phyloP scores from a whole-genome alignment of 2,329 filamentous ascomycete genomes.

The Ophiostoma himal-ulmi region DNA sequence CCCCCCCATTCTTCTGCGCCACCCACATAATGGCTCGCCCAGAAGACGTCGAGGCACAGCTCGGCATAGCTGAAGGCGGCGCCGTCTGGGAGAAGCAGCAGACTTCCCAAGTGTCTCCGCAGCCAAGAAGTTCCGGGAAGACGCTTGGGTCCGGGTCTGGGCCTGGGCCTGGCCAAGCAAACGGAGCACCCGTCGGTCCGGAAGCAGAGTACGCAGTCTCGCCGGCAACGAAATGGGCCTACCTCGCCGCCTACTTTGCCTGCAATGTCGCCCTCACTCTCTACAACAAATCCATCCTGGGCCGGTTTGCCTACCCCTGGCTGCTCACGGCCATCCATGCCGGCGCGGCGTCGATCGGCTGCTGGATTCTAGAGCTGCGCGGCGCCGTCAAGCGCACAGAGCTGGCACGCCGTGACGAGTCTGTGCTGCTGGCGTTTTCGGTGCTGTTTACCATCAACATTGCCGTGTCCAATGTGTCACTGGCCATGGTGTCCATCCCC shows the following conservation, averaged over 20 bases:
- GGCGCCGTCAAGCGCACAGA: slow-evolving; percentile 50
- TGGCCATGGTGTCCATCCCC: slow-evolving; percentile 45
- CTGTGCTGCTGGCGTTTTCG: slow-evolving; percentile 54
- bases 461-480: slow-evolving; percentile 27
- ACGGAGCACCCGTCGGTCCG: not conserved
- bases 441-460: slow-evolving; percentile 29
- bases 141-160: too few species aligned
- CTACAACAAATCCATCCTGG: slow-evolving; percentile 28
- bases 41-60: slow-evolving; percentile 28
- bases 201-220: slow-evolving; percentile 29
- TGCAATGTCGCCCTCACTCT: slow-evolving; percentile 28
- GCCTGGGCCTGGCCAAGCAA: not conserved
- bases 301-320: slow-evolving; percentile 53
- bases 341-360: slow-evolving; percentile 52
- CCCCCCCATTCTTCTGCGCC: not conserved
- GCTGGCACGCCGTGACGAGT: slow-evolving; percentile 48
- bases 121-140: too few species aligned
- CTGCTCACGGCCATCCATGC: slow-evolving; percentile 55
- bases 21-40: slow-evolving; percentile 14
- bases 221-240: slow-evolving; percentile 27
- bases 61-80: slow-evolving; percentile 7
- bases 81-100: slow-evolving; percentile 17
- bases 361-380: slow-evolving; percentile 45
- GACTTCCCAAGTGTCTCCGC: not conserved
- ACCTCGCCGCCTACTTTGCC: slow-evolving; percentile 29